Conservation (phyloP, 1,139 yeast species). For the Sugiyamaella pinicola region DNA sequence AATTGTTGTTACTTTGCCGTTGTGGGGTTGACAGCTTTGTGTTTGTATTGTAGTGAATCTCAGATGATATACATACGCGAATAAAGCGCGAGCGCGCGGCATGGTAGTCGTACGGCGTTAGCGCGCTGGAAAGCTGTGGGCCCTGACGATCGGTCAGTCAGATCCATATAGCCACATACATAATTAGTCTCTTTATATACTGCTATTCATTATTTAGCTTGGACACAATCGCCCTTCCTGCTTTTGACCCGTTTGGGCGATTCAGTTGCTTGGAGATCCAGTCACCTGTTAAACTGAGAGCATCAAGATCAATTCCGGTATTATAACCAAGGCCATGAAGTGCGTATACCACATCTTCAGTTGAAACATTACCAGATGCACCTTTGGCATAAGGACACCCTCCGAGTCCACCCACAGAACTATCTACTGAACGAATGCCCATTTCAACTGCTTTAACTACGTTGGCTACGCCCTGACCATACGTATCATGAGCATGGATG, state of each 20-base stretch:
- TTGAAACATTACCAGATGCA: slow-evolving; percentile 44
- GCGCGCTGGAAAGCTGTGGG: neutral
- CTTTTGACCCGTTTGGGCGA: slow-evolving; percentile 39
- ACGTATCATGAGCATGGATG: slow-evolving; percentile 45
- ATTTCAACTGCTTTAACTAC: slow-evolving; percentile 40
- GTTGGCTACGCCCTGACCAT: slow-evolving; percentile 45
- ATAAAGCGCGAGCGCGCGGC: neutral
- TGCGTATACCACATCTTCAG: slow-evolving; percentile 44
- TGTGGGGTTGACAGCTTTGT: neutral
- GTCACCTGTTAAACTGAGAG: slow-evolving; percentile 38
- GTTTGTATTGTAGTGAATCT: neutral
- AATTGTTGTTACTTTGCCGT: neutral
- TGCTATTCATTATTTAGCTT: slow-evolving; percentile 9
- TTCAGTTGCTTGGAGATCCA: slow-evolving; percentile 39
- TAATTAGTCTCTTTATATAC: neutral
- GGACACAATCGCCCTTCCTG: slow-evolving; percentile 39
- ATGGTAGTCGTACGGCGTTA: neutral
- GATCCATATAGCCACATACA: too few species aligned
- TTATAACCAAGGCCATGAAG: slow-evolving; percentile 42
- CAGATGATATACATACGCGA: neutral
- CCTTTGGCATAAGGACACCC: slow-evolving; percentile 47
- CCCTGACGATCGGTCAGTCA: neutral
- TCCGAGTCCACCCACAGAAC: slow-evolving; percentile 43
- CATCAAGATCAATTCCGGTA: slow-evolving; percentile 40
- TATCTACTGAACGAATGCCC: slow-evolving; percentile 42